Percentiles rank a stretch among this genome's conserved stretches.
phyloP scores from a whole-genome alignment of 306 rosid species.

The Trifolium pratense region DNA sequence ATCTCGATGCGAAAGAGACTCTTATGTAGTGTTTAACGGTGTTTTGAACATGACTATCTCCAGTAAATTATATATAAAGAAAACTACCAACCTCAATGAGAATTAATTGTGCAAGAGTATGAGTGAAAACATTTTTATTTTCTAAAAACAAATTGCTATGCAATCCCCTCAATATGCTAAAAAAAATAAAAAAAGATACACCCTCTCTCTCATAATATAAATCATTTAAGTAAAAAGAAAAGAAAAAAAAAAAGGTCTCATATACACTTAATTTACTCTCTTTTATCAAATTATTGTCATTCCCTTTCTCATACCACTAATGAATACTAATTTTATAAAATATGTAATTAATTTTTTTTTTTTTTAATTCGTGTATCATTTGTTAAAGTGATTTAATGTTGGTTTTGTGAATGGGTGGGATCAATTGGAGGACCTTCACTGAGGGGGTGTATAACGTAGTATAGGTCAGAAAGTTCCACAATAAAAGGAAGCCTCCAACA shows the following conservation, averaged over 20 bases:
- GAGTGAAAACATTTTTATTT: background rate
- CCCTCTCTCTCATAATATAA: background rate
- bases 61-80: background rate
- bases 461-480: conserved; percentile 20
- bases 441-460: background rate
- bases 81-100: background rate
- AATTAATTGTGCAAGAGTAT: background rate
- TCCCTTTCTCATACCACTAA: background rate
- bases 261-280: background rate
- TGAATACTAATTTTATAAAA: no score
- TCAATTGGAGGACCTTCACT: conserved; percentile 1
- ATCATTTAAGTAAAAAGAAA: background rate
- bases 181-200: background rate
- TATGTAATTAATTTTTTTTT: background rate
- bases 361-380: background rate
- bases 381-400: background rate
- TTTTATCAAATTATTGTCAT: background rate
- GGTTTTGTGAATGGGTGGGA: background rate
- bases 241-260: no score
- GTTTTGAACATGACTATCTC: no score
- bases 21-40: background rate
- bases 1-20: no score
- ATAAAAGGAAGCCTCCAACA: conserved; percentile 18
- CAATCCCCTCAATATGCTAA: background rate
- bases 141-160: background rate